Evolutionary conservation across 2,329 filamentous ascomycete genomes (phyloP), one percentile per base, ranked within the genome.

Genomic region (Trichocomaceae sp.): DNA sequence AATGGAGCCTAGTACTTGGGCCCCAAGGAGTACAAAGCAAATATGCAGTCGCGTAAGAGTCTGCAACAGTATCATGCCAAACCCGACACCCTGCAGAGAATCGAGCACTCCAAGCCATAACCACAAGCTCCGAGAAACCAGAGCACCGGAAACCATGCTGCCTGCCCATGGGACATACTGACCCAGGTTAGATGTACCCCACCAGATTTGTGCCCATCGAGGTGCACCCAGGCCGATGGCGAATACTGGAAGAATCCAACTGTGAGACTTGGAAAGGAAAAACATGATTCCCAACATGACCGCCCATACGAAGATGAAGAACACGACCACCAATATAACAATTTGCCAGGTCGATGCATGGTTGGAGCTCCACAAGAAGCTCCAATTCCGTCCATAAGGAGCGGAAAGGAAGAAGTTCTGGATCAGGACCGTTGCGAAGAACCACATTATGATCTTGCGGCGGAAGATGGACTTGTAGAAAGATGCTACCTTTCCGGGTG

Each of bases 381-480:
- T 72, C 84, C 84, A 87, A 66, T 84, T 86, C 51, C 84, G 79
- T 42, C 84, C 84, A 62, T 85, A 86, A 1, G 81, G 82, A 0
- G 83, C 78, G 22, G 80, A 82, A 26, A 86, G 75, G 71, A 83
- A 86, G 75, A 83, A 85, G 67, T 86, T 86, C 63, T 86, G 83
- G 31, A 86, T 69, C 56, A 85, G 72, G 42, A 86, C 80, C 3
- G 80, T 78, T 55, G 83, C 69, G 67, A 85, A 82, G 71, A 85
- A 86, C 83, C 83, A 86, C 12, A 84, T 72, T 45, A 86, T 78
- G 57, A 86, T 82, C 69, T 84, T 85, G 57, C 84, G 79, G 47
- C 82, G 76, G 58, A 79, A 74, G 7, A 86, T 74, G 2, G 82
- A 80, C 52, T 73, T 76, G 69, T 86, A 86, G 73, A 87, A 86